A percentile compares a stretch with the other conserved stretches of the same genome.
These are phyloP conservation scores for Carpinus fangiana DNA, from an alignment of 306 rosid genomes.

Conservation along the genomic window DNA sequence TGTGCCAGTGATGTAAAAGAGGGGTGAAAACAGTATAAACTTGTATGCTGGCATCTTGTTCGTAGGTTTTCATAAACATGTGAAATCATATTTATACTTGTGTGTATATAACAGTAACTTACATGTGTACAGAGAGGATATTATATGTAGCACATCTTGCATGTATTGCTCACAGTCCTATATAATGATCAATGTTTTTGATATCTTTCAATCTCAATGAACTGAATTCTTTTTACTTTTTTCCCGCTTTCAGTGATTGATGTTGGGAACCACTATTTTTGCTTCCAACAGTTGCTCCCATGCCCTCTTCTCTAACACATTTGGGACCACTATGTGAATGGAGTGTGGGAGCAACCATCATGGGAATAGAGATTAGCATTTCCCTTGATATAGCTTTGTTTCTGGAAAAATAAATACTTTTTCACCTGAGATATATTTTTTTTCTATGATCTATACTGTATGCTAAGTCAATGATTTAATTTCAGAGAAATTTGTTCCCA, in stretches of 20 bases:
- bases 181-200: neutral
- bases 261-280: neutral
- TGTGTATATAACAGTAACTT: too few species aligned
- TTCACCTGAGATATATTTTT: neutral
- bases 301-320: neutral
- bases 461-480: slow-evolving; percentile 7
- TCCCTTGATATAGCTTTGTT: neutral
- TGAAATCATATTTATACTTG: too few species aligned
- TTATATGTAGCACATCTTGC: neutral
- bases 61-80: too few species aligned
- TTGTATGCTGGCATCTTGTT: too few species aligned
- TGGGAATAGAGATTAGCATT: neutral
- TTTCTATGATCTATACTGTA: neutral
- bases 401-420: neutral
- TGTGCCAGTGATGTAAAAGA: too few species aligned
- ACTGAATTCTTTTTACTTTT: neutral
- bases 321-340: slow-evolving; percentile 1
- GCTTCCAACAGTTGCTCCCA: neutral
- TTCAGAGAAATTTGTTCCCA: slow-evolving; percentile 53
- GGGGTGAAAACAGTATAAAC: too few species aligned
- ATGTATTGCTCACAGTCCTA: neutral
- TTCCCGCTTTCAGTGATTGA: neutral
- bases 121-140: neutral
- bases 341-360: neutral
- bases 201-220: neutral